These are phyloP conservation scores for Penicillium manginii DNA, from an alignment of 495 filamentous ascomycete genomes.

Conservation along the genomic window DNA sequence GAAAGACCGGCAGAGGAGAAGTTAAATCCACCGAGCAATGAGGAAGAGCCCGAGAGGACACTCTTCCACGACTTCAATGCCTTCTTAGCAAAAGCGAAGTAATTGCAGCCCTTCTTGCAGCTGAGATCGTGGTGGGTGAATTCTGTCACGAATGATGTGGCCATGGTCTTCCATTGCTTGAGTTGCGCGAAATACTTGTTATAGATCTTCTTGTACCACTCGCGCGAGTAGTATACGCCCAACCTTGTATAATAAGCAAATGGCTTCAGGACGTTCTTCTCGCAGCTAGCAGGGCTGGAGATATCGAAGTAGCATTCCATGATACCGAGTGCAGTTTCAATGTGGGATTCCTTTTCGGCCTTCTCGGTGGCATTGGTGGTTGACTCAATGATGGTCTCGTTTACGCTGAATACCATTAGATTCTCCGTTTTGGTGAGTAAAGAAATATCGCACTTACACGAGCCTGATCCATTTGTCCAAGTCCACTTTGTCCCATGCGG, in stretches of 20 bases:
- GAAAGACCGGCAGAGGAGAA: not conserved
- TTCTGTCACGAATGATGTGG: not conserved
- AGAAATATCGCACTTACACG: not conserved
- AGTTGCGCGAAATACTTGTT: not conserved
- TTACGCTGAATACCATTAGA: not conserved
- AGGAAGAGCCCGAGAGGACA: not conserved
- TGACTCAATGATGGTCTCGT: not conserved
- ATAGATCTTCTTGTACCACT: not conserved
- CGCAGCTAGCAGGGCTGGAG: constrained; percentile 2
- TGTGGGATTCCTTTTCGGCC: not conserved
- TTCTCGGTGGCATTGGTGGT: not conserved
- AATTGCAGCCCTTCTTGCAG: not conserved
- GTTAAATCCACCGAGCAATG: not conserved
- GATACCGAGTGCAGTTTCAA: not conserved
- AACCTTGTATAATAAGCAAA: not conserved
- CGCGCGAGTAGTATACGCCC: constrained; percentile 1
- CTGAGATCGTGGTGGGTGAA: not conserved
- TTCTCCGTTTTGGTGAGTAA: not conserved
- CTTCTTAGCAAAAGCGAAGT: not conserved
- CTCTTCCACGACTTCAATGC: not conserved
- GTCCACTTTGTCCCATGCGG: not conserved
- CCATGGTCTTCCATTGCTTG: not conserved
- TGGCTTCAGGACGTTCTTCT: not conserved
- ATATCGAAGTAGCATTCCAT: constrained; percentile 6
- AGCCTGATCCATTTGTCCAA: constrained; percentile 2